These are phyloP conservation scores for Colletotrichum simmondsii DNA, from an alignment of 2,329 filamentous ascomycete genomes.

Conservation along the genomic window DNA sequence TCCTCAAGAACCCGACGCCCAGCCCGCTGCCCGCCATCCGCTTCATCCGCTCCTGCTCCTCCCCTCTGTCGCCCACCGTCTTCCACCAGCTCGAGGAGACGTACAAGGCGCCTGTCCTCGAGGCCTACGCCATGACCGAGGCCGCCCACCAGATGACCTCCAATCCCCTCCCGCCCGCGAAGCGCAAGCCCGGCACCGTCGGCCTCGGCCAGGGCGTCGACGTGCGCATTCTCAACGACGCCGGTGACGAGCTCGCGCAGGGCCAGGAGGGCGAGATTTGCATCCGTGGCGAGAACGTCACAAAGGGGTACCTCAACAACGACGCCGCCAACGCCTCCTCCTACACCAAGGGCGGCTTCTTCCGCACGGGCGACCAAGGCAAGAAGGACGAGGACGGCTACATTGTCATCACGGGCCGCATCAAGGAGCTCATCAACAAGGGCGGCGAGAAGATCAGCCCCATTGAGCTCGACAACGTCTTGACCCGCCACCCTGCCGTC, in stretches of 20 bases:
- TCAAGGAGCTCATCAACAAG: slow-evolving; percentile 94
- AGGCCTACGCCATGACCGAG: slow-evolving; percentile 95
- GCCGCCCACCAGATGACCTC: slow-evolving; percentile 88
- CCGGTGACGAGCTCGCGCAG: slow-evolving; percentile 74
- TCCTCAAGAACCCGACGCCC: slow-evolving; percentile 79
- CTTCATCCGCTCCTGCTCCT: slow-evolving; percentile 90
- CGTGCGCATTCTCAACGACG: slow-evolving; percentile 78
- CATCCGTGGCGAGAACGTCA: slow-evolving; percentile 85
- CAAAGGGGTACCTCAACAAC: slow-evolving; percentile 88
- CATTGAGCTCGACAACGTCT: slow-evolving; percentile 86
- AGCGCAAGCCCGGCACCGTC: slow-evolving; percentile 84
- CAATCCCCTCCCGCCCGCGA: slow-evolving; percentile 75
- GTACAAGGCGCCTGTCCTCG: slow-evolving; percentile 83
- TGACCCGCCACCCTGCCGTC: slow-evolving; percentile 78
- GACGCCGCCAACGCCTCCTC: slow-evolving; percentile 77
- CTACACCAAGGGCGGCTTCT: slow-evolving; percentile 82
- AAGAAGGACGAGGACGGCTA: slow-evolving; percentile 84
- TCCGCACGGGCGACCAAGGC: slow-evolving; percentile 89
- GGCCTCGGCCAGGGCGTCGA: slow-evolving; percentile 87
- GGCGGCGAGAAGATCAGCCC: slow-evolving; percentile 91
- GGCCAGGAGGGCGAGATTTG: slow-evolving; percentile 84
- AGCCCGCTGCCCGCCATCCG: slow-evolving; percentile 77
- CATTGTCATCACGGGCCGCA: slow-evolving; percentile 87
- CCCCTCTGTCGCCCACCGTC: slow-evolving; percentile 82
- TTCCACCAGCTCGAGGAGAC: slow-evolving; percentile 83